Evolutionary conservation across 2,329 filamentous ascomycete species (phyloP), one percentile per base, ranked within the genome.

Genomic region (Penicillium sp.): DNA sequence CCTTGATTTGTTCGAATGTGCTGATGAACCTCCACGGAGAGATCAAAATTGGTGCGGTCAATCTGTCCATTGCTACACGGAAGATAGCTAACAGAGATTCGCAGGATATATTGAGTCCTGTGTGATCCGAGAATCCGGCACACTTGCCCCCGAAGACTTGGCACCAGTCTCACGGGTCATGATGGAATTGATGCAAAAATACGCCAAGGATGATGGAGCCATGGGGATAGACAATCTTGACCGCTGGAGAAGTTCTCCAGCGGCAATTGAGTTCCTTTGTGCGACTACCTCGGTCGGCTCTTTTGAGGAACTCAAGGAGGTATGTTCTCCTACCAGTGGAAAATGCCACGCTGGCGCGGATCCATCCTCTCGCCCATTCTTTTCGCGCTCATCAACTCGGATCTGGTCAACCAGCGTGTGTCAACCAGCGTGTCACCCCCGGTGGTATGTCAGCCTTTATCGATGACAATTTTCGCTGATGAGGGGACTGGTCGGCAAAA

Each of bases 171-270:
- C 34, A 10, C 28, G 14, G 7, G 70, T 69, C 37, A 64, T 57
- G 14, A 72, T 66, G 61, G 62, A 70, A 55, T 59, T 73, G 16
- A 72, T 74, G 63, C 61, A 73, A 44, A 72, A 72, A 60, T 71
- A 72, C 54, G 45, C 59, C 26, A 73, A 73, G 59, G 65, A 69
- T 33, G 62, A 72, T 56, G 59, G 67, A 34, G 62, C 58, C 52
- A 58, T 71, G 46, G 63, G 71, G 16, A 60, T 75, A 24, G 63
- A 72, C 44, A 56, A 74, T 58, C 43, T 71, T 36, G 28, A 68
- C 46, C 64, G 66, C 51, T 75, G 63, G 71, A 64, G 56, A 42
- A 60, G 40, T 45, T 55, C 60, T 45, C 68, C 65, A 28, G 51
- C 65, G 49, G 58, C 68, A 33, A 51, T 72, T 37, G 58, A 55